Percentiles rank a stretch among this genome's conserved stretches.
These are phyloP conservation scores for Talaromyces funiculosus DNA, from an alignment of 2,329 filamentous ascomycete genomes.

Conservation along the genomic window DNA sequence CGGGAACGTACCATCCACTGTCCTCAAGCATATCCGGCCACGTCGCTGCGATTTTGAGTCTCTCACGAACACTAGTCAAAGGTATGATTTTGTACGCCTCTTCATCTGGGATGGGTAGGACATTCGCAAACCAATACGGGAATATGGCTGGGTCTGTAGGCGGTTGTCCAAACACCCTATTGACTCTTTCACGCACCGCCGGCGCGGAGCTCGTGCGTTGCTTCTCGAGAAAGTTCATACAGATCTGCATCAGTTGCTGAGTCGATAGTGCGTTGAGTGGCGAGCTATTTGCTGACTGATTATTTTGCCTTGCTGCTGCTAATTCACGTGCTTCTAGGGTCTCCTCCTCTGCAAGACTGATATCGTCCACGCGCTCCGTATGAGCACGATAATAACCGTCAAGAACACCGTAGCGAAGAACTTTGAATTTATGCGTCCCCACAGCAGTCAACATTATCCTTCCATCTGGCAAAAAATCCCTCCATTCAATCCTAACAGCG, in stretches of 20 bases:
- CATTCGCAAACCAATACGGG: constrained; percentile 85
- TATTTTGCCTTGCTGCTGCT: constrained; percentile 15
- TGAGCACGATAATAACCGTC: constrained; percentile 77
- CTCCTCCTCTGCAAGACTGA: constrained; percentile 77
- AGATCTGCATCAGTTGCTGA: constrained; percentile 60
- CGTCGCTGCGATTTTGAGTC: constrained; percentile 72
- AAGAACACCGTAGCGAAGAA: constrained; percentile 55
- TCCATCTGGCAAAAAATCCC: constrained; percentile 70
- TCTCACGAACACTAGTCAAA: constrained; percentile 69
- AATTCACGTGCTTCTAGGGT: constrained; percentile 66
- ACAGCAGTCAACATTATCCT: constrained; percentile 74
- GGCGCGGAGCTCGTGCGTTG: constrained; percentile 64
- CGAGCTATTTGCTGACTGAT: constrained; percentile 15
- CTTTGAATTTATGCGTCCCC: constrained; percentile 70
- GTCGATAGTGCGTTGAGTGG: constrained; percentile 56
- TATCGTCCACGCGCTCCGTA: constrained; percentile 71
- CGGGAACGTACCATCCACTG: constrained; percentile 59
- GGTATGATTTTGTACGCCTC: constrained; percentile 73
- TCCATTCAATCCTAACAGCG: constrained; percentile 66
- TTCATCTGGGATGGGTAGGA: constrained; percentile 68
- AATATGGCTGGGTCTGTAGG: constrained; percentile 71
- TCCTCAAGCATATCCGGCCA: constrained; percentile 73
- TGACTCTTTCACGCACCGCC: constrained; percentile 68
- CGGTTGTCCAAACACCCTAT: constrained; percentile 69
- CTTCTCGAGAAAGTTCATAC: constrained; percentile 60